These are phyloP conservation scores for Graphiopsis chlorocephala DNA, from an alignment of 2,329 filamentous ascomycete genomes.

Conservation along the genomic window DNA sequence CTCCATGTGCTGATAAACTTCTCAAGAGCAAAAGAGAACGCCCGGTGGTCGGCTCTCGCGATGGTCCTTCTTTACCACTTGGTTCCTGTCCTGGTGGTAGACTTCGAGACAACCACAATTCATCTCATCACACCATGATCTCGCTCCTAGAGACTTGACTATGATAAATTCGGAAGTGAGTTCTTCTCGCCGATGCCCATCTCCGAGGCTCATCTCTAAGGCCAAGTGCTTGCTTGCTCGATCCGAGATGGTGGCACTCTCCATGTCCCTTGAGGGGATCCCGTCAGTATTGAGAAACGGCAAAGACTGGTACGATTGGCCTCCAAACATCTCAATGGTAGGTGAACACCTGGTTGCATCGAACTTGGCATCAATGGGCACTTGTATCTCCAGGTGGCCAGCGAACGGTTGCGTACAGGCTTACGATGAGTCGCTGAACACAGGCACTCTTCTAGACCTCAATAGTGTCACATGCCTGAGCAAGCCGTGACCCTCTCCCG, in stretches of 20 bases:
- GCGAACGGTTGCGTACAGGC: not conserved
- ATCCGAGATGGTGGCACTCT: not conserved
- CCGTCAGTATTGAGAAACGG: not conserved
- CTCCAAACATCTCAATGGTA: not conserved
- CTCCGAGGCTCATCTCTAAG: not conserved
- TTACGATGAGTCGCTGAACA: not conserved
- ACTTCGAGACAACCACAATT: not conserved
- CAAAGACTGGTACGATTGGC: not conserved
- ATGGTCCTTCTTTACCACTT: not conserved
- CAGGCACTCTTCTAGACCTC: not conserved
- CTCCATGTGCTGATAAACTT: not conserved
- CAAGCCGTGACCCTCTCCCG: not conserved
- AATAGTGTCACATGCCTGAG: not conserved
- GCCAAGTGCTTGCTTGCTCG: not conserved
- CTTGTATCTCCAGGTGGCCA: not conserved
- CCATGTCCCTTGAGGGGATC: not conserved
- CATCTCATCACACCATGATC: not conserved
- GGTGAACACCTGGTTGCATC: not conserved
- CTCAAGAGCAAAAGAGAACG: not conserved
- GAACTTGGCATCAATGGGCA: not conserved
- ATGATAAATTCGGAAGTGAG: not conserved
- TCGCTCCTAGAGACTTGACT: not conserved
- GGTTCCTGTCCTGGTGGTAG: not conserved
- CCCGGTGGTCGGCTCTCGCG: not conserved
- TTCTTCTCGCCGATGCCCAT: not conserved